These are phyloP conservation scores for Irpex sp. DNA, from an alignment of 1,284 basidiomycete species.

Conservation along the genomic window DNA sequence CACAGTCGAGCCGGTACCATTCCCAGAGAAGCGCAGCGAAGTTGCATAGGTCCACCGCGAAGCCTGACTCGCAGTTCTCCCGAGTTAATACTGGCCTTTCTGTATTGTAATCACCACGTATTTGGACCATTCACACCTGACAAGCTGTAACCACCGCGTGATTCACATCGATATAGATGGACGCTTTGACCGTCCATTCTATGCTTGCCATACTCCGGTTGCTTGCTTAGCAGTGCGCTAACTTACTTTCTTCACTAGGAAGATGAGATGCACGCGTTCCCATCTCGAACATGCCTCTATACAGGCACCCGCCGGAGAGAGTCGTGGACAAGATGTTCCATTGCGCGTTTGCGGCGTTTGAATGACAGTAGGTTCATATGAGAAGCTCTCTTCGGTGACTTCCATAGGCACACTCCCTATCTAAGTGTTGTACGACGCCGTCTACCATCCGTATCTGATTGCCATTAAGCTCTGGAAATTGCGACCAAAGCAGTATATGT, in stretches of 20 bases:
- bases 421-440: neutral
- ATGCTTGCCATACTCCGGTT: neutral
- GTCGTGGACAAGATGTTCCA: neutral
- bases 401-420: neutral
- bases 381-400: neutral
- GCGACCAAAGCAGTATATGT: neutral
- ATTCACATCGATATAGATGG: neutral
- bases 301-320: neutral
- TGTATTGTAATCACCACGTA: neutral
- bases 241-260: neutral
- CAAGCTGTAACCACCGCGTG: neutral
- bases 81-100: neutral
- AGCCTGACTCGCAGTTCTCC: neutral
- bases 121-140: neutral
- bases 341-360: neutral
- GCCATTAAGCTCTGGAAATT: neutral
- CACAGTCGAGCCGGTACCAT: slow-evolving; percentile 49
- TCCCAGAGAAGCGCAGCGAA: slow-evolving; percentile 34
- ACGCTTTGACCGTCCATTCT: neutral
- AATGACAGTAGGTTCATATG: neutral
- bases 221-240: neutral
- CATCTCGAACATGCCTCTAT: neutral
- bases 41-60: slow-evolving; percentile 5
- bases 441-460: neutral
- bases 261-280: slow-evolving; percentile 5